Evolutionary conservation across 2,329 filamentous ascomycete genomes (phyloP), one percentile per base, ranked within the genome.

Genomic region (Monosporascus sp.): DNA sequence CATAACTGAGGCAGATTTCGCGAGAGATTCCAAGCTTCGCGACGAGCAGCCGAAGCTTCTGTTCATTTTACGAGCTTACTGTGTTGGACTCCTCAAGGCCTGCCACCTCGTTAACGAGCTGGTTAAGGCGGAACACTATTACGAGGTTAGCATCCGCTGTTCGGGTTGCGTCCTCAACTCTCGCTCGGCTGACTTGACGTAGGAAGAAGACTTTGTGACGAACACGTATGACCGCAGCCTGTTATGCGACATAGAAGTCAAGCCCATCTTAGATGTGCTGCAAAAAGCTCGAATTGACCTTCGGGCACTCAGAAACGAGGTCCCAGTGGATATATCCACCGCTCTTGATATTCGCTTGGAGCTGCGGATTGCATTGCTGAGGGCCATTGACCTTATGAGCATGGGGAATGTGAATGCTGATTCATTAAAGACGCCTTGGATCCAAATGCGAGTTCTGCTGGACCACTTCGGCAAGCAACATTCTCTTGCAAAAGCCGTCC

Each of bases 201-300:
- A 93, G 86, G 94, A 99, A 72, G 94, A 99, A 70, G 94, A 99
- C 65, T 97, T 99, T 66, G 90, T 95, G 20, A 92, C 90, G 6
- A 91, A 96, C 68, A 88, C 92, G 0, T 97, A 94, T 67, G 88
- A 91, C 60, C 83, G 92, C 38, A 84, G 83, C 14, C 75, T 99
- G 1, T 77, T 97, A 6, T 82, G 84, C 25, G 72, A 79, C 15
- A 77, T 93, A 53, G 74, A 81, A 17, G 70, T 77, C 2, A 72
- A 76, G 5, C 75, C 79, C n/a, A 77, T 90, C 24, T 72, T 78
- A 42, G 69, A 73, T 8, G 72, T 82, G 55, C 62, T 89, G 1
- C 69, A 74, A 42, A 68, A 68, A 1, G 59, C 74, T 7, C 60
- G 68, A n/a, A 66, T 66, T 14, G 64, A 70, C 6, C 66, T 79